Evolutionary conservation across 352 stramenopile genomes (phyloP), one percentile per base, ranked within the genome.

Genomic region (Globisporangium iwayamae): DNA sequence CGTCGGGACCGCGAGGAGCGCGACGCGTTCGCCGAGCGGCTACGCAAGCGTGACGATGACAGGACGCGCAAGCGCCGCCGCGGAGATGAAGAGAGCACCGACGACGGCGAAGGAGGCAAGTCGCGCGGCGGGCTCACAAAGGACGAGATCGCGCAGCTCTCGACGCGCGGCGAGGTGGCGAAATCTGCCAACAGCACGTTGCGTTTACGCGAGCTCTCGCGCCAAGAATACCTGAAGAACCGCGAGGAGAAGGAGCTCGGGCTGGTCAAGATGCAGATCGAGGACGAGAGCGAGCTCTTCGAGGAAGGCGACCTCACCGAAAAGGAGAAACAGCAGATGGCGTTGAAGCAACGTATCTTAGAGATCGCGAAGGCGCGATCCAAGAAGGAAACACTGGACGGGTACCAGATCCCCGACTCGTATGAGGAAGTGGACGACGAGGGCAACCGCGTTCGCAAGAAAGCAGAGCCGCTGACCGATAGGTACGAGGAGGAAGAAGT

Each of bases 201-300:
- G 4, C 71, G 85, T 45, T 70, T 99, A 46, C 76, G 97, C 2
- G 85, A 98, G 54, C 71, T 99, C 34, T 98, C 89, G 51, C 81
- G 98, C 41, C 92, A 98, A 56, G 89, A 96, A 47, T 99, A 99
- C 67, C 74, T 99, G 22, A 96, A 98, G 67, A 98, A 99, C 81
- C 88, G 97, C 52, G 96, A 98, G 67, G 95, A 99, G 71, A 97
- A 98, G 67, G 94, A 99, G 76, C 76, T 99, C 54, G 84, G 93
- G 64, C 76, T 99, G 53, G 77, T 99, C 55, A 81, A 98, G 60
- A 75, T 75, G 54, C 75, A 90, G 66, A 62, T 94, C 25, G 85
- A 88, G 56, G 87, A 95, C 67, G 84, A 94, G 62, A 72, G 83
- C 39, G 67, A 90, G 36, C 68, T 93, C 11, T 98, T 98, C 78